These are phyloP conservation scores for Phyllosticta capitalensis DNA, from an alignment of 2,329 filamentous ascomycete species.

Conservation along the genomic window DNA sequence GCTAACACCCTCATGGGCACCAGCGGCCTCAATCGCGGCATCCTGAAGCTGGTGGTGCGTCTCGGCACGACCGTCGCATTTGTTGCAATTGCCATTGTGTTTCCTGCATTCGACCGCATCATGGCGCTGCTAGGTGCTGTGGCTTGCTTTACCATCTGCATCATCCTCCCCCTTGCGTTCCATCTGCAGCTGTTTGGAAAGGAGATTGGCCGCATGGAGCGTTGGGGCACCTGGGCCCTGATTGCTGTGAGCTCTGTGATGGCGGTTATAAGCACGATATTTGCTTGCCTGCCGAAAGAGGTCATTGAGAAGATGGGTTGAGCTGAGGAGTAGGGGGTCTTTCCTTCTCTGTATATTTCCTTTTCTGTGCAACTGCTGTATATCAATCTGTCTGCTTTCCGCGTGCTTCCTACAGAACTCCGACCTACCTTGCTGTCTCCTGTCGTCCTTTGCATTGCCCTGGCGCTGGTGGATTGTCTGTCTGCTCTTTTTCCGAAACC, in stretches of 20 bases:
- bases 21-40: conserved; percentile 47
- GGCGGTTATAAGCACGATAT: conserved; percentile 70
- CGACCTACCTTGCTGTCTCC: background rate
- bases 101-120: conserved; percentile 77
- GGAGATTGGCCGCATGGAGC: conserved; percentile 57
- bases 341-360: background rate
- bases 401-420: background rate
- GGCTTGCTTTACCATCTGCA: conserved; percentile 87
- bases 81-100: conserved; percentile 61
- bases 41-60: conserved; percentile 53
- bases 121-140: conserved; percentile 87
- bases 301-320: conserved; percentile 36
- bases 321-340: background rate
- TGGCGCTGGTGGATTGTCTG: background rate
- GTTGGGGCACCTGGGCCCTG: conserved; percentile 56
- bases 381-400: background rate
- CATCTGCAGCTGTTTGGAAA: conserved; percentile 81
- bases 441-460: background rate
- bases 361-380: background rate
- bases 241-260: conserved; percentile 60
- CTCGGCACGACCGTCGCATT: conserved; percentile 61
- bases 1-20: conserved; percentile 42
- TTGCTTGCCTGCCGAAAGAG: conserved; percentile 77
- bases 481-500: too few species aligned
- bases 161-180: conserved; percentile 81